Conservation (phyloP, 176 grass and related monocot species). For the barley (Hordeum vulgare) region MorexV3_pseudomolecules_assembly NC_058524.1:61646008-61646507, state of each 20-base stretch:
- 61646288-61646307: neutral
- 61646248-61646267: neutral
- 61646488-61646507: no score
- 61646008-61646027: slow-evolving; percentile 94
- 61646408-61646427: neutral
- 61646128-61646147: neutral
- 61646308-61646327: neutral
- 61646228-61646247: neutral
- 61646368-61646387: neutral
- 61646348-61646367: neutral
- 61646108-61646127: slow-evolving; percentile 52
- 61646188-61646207: neutral
- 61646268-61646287: neutral
- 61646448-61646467: neutral
- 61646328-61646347: neutral
- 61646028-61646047: slow-evolving; percentile 61
- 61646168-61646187: neutral
- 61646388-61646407: neutral
- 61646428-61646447: neutral
- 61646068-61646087: slow-evolving; percentile 73
- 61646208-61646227: neutral
- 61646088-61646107: slow-evolving; percentile 56
- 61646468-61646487: no score
- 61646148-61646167: neutral
- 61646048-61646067: slow-evolving; percentile 87